Evolutionary conservation across 441 rosid species (phyloP).

Genomic region (Biscutella laevigata): DNA sequence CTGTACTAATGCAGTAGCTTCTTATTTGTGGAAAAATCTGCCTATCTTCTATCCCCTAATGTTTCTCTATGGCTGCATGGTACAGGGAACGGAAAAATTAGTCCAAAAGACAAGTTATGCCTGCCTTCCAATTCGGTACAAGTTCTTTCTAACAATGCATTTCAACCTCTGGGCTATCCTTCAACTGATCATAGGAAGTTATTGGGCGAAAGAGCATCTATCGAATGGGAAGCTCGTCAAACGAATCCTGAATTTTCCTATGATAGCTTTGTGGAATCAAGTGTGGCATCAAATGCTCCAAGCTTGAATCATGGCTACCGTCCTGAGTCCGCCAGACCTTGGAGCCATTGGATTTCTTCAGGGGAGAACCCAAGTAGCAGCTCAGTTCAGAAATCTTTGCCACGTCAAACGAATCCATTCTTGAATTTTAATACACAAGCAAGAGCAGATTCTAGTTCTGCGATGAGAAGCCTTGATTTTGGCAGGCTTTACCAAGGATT

Average conservation of each 20-base stretch:
- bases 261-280: constrained; percentile 34
- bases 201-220: constrained; percentile 32
- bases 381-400: constrained; percentile 45
- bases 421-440: constrained; percentile 29
- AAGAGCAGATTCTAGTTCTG: constrained; percentile 18
- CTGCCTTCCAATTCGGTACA: constrained; percentile 39
- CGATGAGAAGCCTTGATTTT: constrained; percentile 7
- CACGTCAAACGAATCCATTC: constrained; percentile 43
- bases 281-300: constrained; percentile 41
- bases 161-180: constrained; percentile 33
- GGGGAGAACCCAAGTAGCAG: constrained; percentile 44
- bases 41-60: constrained; percentile 20
- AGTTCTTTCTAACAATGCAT: constrained; percentile 31
- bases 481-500: constrained; percentile 15
- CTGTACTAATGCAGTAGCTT: background rate
- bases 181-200: constrained; percentile 40
- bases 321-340: constrained; percentile 39
- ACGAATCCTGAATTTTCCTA: constrained; percentile 36
- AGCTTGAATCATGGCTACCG: constrained; percentile 31
- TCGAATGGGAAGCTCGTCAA: constrained; percentile 33
- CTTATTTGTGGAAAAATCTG: background rate
- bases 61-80: constrained; percentile 20
- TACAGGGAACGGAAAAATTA: constrained; percentile 44
- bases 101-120: constrained; percentile 6
- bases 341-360: constrained; percentile 45